Base-by-base conservation (phyloP, 768 basidiomycete species). In the Amanita subjunquillea region DNA sequence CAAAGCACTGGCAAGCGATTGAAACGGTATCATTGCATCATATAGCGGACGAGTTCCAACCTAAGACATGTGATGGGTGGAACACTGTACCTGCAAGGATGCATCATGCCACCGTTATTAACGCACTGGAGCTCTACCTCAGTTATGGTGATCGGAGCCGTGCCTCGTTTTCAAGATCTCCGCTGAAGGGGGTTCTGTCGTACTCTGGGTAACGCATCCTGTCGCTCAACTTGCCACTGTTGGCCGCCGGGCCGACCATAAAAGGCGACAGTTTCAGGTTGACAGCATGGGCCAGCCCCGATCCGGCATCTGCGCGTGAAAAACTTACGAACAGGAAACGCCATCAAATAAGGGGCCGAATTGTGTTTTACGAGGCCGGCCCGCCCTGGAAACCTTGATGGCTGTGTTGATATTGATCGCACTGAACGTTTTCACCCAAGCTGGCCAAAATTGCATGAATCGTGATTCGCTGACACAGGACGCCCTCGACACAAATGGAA, bases 341-440 rank as follows among this genome's bases (percentile, higher is more conserved):
- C 6, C 7, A 30, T 46, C 10, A 30, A 32, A 46, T 15, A 46
- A 29, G 44, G 20, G 44, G 44, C 27, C 4, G 17, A 46, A 30
- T 17, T 17, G 43, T 29, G 43, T 44, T 44, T 43, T 25, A 43
- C 23, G 25, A 44, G 27, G 22, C 22, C 41, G 44, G 27, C 6
- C 13, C 9, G 29, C 44, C 44, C 44, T 46, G 44, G 30, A 46
- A 46, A 32, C 44, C n/a, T 30, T 30, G 44, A 44, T 30, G 41
- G 44, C 44, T 46, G 44, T 46, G 44, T 7, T 46, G 44, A 46
- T 46, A 42, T 46, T 44, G 44, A 46, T 46, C 44, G n/a, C 10
- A 46, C 44, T 9, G 20, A 3, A 40, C 20, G 20, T 40, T 45
- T 45, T 29, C 25, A 15, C 25, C 25, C 25, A 15, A 45, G 12